Evolutionary conservation across 495 filamentous ascomycete genomes (phyloP), one percentile per base, ranked within the genome.

Genomic region (Tuber umbilicatum): DNA sequence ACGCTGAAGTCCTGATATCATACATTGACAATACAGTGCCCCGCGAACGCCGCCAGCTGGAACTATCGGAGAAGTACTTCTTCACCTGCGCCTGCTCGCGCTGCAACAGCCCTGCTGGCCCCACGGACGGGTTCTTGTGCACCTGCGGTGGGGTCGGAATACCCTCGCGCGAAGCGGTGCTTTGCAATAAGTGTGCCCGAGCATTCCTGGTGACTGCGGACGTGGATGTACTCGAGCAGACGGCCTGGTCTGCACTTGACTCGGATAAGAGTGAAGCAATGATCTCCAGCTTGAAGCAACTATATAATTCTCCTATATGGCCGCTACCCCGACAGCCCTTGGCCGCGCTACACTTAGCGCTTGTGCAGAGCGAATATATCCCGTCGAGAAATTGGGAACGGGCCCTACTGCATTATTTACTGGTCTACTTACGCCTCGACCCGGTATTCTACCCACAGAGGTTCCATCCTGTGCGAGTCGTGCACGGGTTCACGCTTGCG

Each of bases 11-110:
- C 60, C 88, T 87, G 72, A 88, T 92, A 76, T 88, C 88, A 37
- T 94, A 94, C 80, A 84, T 90, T 73, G 91, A 93, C 81, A 84
- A 84, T 31, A 90, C 87, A 0, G 85, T 86, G 43, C 86, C 88
- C 0, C 82, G 83, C 16, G 55, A 81, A 5, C 81, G 83, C 12
- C 87, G 89, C 2, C 86, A 86, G 37, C 78, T 81, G 14, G 85
- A 90, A 73, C 85, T 94, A 1, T 81, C 82, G 43, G 84, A 85
- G 21, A 85, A 87, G 39, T 92, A 90, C 82, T 90, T 89, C 83
- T 93, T 93, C 83, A 83, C 84, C 71, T 94, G 91, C 82, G 73
- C 70, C 47, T 94, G 91, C 82, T 69, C 82, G 12, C 87, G 86
- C 74, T 92, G 89, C 80, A 74, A 17, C 73, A 73, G 68, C 43